These are phyloP conservation scores for Pterulicium gracile DNA, from an alignment of 1,284 basidiomycete species.

Conservation along the genomic window DNA sequence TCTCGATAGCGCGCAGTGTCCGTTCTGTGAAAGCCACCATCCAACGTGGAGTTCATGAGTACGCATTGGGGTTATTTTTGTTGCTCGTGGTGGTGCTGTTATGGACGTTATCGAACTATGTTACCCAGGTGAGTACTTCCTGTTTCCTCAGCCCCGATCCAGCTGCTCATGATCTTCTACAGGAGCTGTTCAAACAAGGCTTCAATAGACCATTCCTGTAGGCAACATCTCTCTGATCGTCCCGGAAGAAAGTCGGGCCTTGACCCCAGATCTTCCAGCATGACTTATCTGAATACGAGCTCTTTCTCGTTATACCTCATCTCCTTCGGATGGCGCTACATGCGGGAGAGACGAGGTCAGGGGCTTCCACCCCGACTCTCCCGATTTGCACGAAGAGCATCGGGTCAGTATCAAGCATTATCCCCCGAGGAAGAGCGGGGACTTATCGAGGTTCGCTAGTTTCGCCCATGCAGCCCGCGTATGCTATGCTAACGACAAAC, in stretches of 20 bases:
- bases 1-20: not conserved
- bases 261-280: slow-evolving; percentile 25
- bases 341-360: slow-evolving; percentile 13
- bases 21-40: not conserved
- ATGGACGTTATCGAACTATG: slow-evolving; percentile 75
- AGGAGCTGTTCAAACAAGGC: slow-evolving; percentile 58
- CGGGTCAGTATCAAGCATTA: slow-evolving; percentile 8
- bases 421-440: not conserved
- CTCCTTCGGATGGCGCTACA: slow-evolving; percentile 42
- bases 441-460: no score
- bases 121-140: slow-evolving; percentile 54
- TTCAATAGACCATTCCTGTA: slow-evolving; percentile 78
- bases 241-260: not conserved
- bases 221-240: slow-evolving; percentile 16
- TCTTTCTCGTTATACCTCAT: slow-evolving; percentile 86
- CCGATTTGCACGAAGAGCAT: slow-evolving; percentile 11
- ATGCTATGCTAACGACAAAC: no score
- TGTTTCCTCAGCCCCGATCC: not conserved
- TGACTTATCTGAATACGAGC: slow-evolving; percentile 85
- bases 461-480: no score
- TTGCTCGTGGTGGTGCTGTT: slow-evolving; percentile 74
- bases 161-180: not conserved
- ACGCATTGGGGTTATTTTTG: slow-evolving; percentile 49
- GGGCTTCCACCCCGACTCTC: slow-evolving; percentile 11
- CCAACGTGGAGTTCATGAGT: not conserved